Percentiles rank a stretch among this genome's conserved stretches.
Conservation (phyloP, 1,284 basidiomycete species). For the Marasmius fiardii region DNA sequence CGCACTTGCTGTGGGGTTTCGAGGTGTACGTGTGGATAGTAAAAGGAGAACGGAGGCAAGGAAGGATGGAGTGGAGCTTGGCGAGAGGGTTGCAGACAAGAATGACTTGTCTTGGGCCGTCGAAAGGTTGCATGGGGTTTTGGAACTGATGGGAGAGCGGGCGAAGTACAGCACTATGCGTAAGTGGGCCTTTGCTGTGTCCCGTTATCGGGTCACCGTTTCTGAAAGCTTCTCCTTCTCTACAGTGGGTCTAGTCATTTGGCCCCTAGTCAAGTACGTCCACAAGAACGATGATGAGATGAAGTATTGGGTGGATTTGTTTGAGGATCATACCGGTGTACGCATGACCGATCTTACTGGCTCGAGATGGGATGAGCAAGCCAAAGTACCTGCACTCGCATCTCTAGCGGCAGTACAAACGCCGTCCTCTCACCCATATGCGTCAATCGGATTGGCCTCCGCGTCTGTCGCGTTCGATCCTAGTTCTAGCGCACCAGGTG, state of each 20-base stretch:
- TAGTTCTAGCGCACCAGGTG: neutral
- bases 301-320: constrained; percentile 53
- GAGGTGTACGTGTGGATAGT: constrained; percentile 2
- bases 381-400: neutral
- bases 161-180: constrained; percentile 65
- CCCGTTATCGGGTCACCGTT: constrained; percentile 9
- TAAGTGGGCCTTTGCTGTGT: constrained; percentile 34
- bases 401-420: neutral
- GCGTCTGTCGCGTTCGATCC: neutral
- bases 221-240: constrained; percentile 13
- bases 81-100: constrained; percentile 22
- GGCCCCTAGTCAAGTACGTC: constrained; percentile 65
- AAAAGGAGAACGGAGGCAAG: neutral
- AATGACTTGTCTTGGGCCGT: constrained; percentile 46
- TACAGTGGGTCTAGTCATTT: constrained; percentile 59
- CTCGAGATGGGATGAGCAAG: constrained; percentile 1
- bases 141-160: constrained; percentile 58
- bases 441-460: neutral
- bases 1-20: constrained; percentile 59
- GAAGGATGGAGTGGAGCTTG: neutral
- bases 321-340: constrained; percentile 64
- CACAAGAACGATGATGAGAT: constrained; percentile 51
- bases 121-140: constrained; percentile 52
- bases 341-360: constrained; percentile 37
- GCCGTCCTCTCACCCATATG: neutral